Conservation (phyloP, 331 rosid genomes). For the Rhamnella rubrinervis region DNA sequence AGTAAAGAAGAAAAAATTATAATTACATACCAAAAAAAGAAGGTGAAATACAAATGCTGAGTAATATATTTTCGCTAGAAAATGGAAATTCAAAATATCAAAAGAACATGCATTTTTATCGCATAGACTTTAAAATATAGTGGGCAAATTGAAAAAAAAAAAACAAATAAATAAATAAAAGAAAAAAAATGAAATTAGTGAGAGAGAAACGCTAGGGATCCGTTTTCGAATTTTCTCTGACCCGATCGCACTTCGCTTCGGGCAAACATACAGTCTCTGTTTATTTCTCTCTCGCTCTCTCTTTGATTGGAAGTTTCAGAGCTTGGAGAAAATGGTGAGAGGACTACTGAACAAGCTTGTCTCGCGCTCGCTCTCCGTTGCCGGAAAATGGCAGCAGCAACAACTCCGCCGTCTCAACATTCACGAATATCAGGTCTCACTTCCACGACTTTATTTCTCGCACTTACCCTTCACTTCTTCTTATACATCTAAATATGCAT, state of each 20-base stretch:
- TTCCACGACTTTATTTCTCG: not conserved
- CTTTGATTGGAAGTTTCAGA: slow-evolving; percentile 12
- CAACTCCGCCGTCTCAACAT: slow-evolving; percentile 99
- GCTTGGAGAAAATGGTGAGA: slow-evolving; percentile 58
- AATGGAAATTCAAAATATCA: too few species aligned
- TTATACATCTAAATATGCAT: not conserved
- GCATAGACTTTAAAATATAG: too few species aligned
- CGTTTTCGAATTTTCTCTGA: slow-evolving; percentile 11
- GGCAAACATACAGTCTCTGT: slow-evolving; percentile 25
- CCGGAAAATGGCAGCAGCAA: slow-evolving; percentile 90
- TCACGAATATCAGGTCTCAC: slow-evolving; percentile 89
- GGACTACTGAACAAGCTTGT: slow-evolving; percentile 72
- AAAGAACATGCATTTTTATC: too few species aligned
- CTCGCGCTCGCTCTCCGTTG: slow-evolving; percentile 87
- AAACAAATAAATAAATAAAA: not conserved
- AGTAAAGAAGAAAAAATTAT: too few species aligned
- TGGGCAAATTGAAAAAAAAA: not conserved
- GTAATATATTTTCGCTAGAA: too few species aligned
- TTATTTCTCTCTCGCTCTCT: not conserved
- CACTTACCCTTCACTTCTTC: not conserved
- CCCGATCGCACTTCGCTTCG: slow-evolving; percentile 30
- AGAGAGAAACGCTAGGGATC: slow-evolving; percentile 26
- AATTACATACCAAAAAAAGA: too few species aligned
- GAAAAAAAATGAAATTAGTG: not conserved
- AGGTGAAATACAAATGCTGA: too few species aligned